Evolutionary conservation across 1,284 basidiomycete species (phyloP).

Genomic region (Microbotryum intermedium): DNA sequence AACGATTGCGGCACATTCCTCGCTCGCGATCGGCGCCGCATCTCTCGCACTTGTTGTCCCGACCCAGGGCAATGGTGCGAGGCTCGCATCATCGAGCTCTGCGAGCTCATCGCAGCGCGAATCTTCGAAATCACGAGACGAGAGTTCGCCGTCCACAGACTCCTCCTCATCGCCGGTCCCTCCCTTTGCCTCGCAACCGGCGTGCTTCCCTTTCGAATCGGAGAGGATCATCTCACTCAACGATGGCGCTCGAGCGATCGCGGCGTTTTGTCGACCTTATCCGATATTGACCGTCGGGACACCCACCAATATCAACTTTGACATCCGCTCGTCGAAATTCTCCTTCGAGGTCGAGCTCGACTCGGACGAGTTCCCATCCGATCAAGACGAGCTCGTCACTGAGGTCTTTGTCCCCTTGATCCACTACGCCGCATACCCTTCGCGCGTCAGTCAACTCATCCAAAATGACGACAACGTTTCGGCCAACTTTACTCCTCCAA

Average conservation of each 20-base stretch:
- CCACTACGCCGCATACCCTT: conserved; percentile 39
- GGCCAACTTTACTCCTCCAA: conserved; percentile 3
- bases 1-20: too few relatives aligned
- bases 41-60: too few relatives aligned
- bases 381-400: conserved; percentile 37
- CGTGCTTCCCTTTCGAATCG: conserved; percentile 21
- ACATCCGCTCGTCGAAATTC: conserved; percentile 61
- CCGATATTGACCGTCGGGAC: conserved; percentile 64
- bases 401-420: conserved; percentile 35
- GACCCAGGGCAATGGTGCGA: too few relatives aligned
- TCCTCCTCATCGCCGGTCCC: neutral
- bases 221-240: conserved; percentile 33
- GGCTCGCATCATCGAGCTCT: too few relatives aligned
- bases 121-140: too few relatives aligned
- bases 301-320: conserved; percentile 55
- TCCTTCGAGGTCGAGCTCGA: conserved; percentile 56
- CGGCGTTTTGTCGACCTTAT: conserved; percentile 74
- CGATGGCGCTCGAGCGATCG: conserved; percentile 58
- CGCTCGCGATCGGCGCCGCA: too few relatives aligned
- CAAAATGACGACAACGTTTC: neutral
- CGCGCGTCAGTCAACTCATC: conserved; percentile 20
- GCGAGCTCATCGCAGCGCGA: too few relatives aligned
- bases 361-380: conserved; percentile 38
- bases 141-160: neutral
- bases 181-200: neutral